These are phyloP conservation scores for Teratosphaeria destructans DNA, from an alignment of 2,329 filamentous ascomycete species.

Conservation along the genomic window DNA sequence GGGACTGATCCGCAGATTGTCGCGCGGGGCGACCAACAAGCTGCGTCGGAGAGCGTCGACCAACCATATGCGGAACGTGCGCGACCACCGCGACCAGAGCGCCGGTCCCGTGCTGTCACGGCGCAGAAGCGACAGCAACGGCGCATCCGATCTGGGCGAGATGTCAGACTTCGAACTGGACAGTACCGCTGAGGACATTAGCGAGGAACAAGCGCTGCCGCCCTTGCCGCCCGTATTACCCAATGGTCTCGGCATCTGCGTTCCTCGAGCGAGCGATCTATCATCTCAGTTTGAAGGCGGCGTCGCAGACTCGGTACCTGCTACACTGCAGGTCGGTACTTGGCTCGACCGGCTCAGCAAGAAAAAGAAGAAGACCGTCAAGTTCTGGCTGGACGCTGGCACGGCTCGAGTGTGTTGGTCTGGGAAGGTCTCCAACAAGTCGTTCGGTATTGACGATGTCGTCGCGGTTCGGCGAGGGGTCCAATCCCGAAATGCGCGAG, in stretches of 20 bases:
- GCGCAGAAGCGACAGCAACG: slow-evolving; percentile 81
- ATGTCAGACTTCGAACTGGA: slow-evolving; percentile 44
- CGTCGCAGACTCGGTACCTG: slow-evolving; percentile 64
- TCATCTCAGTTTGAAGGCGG: slow-evolving; percentile 29
- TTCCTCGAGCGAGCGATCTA: slow-evolving; percentile 21
- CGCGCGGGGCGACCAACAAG: slow-evolving; percentile 64
- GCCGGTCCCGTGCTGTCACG: slow-evolving; percentile 82
- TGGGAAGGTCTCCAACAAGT: slow-evolving; percentile 64
- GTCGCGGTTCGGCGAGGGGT: slow-evolving; percentile 75
- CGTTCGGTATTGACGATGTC: slow-evolving; percentile 90
- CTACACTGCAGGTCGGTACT: slow-evolving; percentile 67
- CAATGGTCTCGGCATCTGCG: slow-evolving; percentile 33
- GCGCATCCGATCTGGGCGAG: slow-evolving; percentile 42
- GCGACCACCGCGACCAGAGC: slow-evolving; percentile 71
- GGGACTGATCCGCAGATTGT: slow-evolving; percentile 68
- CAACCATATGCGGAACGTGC: slow-evolving; percentile 48
- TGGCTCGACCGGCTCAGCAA: slow-evolving; percentile 73
- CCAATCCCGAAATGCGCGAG: slow-evolving; percentile 79
- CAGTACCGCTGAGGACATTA: slow-evolving; percentile 41
- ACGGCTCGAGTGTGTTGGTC: slow-evolving; percentile 86
- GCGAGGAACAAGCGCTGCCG: slow-evolving; percentile 19
- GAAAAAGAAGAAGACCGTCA: slow-evolving; percentile 64
- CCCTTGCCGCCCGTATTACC: slow-evolving; percentile 11
- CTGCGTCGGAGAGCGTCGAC: slow-evolving; percentile 68
- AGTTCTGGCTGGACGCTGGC: slow-evolving; percentile 69